phyloP scores from a whole-genome alignment of 2,329 filamentous ascomycete species.

The Didymella exigua region DNA sequence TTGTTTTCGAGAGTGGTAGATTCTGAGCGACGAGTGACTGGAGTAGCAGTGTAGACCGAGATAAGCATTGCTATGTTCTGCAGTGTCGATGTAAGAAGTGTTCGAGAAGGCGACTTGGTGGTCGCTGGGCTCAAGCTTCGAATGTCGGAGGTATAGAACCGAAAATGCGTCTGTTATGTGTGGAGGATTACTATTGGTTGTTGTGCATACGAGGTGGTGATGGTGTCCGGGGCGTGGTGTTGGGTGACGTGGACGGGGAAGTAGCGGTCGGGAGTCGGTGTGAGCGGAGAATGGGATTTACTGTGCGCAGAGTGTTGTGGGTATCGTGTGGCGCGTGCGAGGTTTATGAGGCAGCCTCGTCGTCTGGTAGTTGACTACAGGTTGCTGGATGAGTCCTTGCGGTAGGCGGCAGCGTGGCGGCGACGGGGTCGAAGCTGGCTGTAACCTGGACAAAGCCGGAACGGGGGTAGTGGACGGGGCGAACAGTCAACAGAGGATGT shows the following conservation, averaged over 20 bases:
- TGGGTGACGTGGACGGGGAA: constrained; percentile 34
- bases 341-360: constrained; percentile 25
- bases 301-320: not conserved
- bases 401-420: constrained; percentile 39
- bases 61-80: constrained; percentile 45
- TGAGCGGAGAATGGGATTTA: constrained; percentile 17
- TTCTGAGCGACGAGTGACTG: constrained; percentile 53
- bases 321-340: constrained; percentile 8
- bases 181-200: constrained; percentile 37
- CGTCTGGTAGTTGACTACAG: constrained; percentile 23
- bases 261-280: constrained; percentile 35
- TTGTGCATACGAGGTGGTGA: constrained; percentile 25
- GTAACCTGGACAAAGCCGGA: constrained; percentile 35
- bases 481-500: constrained; percentile 21
- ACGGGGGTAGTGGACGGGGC: constrained; percentile 19
- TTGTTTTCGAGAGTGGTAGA: constrained; percentile 48
- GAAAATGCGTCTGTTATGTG: constrained; percentile 19
- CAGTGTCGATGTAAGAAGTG: constrained; percentile 34
- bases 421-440: constrained; percentile 34
- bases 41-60: constrained; percentile 41
- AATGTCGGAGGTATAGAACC: constrained; percentile 23
- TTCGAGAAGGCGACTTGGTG: constrained; percentile 35
- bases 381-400: constrained; percentile 28
- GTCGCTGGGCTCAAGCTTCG: constrained; percentile 39
- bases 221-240: constrained; percentile 23